phyloP scores from a whole-genome alignment of 2,329 filamentous ascomycete genomes.

The Nigrograna mackinnonii region DNA sequence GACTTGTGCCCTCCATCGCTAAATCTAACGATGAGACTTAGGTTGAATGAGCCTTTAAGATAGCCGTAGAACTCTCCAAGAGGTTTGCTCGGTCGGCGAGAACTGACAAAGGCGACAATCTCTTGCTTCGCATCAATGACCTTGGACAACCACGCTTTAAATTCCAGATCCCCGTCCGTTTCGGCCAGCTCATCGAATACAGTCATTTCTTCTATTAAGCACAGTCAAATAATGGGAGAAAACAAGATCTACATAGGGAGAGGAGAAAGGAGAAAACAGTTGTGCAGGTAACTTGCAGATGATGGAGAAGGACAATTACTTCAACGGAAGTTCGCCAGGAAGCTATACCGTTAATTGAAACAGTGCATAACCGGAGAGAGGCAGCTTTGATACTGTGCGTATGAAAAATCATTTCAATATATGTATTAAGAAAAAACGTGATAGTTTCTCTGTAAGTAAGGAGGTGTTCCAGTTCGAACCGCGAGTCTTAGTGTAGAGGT shows the following conservation, averaged over 20 bases:
- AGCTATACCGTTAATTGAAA: background rate
- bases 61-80: constrained; percentile 17
- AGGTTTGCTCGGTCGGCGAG: constrained; percentile 9
- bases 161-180: constrained; percentile 20
- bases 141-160: constrained; percentile 18
- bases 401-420: no score
- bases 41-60: constrained; percentile 24
- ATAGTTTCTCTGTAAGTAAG: no score
- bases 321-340: background rate
- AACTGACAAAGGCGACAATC: constrained; percentile 19
- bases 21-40: constrained; percentile 18
- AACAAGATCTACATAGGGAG: background rate
- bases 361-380: no score
- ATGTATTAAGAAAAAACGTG: no score
- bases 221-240: constrained; percentile 7
- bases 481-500: no score
- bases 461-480: no score
- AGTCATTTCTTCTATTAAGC: constrained; percentile 16
- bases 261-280: background rate
- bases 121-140: constrained; percentile 22
- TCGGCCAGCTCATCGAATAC: constrained; percentile 25
- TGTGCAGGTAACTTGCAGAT: background rate
- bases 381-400: no score
- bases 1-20: constrained; percentile 17
- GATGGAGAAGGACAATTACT: background rate